These are phyloP conservation scores for Heteromeles arbutifolia DNA, from an alignment of 306 rosid genomes.

Conservation along the genomic window DNA sequence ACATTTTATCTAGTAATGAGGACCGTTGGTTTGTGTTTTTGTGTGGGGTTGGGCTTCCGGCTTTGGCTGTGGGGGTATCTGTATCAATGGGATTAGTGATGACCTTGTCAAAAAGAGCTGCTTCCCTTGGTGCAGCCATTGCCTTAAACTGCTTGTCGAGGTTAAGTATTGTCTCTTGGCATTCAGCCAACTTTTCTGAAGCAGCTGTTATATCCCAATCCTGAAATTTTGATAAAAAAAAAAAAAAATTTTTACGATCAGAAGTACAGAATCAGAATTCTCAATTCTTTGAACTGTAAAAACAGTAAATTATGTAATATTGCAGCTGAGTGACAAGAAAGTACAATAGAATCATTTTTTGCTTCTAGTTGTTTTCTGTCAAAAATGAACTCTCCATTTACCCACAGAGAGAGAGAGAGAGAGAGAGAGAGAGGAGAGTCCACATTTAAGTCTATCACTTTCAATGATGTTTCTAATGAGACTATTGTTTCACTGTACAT, in stretches of 20 bases:
- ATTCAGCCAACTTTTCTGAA: conserved; percentile 89
- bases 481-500: neutral
- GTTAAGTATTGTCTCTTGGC: conserved; percentile 86
- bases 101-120: conserved; percentile 51
- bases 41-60: conserved; percentile 17
- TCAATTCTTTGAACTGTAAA: neutral
- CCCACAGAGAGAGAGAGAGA: neutral
- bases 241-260: neutral
- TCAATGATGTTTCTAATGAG: neutral
- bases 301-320: neutral
- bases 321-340: neutral
- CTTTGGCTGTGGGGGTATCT: conserved; percentile 8
- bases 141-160: conserved; percentile 93
- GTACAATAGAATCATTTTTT: neutral
- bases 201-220: conserved; percentile 87
- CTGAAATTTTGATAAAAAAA: conserved; percentile 32
- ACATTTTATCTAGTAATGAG: conserved; percentile 68
- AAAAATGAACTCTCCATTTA: neutral
- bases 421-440: neutral
- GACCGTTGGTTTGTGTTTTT: conserved; percentile 33
- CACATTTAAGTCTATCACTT: neutral
- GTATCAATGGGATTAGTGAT: conserved; percentile 28
- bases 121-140: conserved; percentile 62
- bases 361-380: neutral
- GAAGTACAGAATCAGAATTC: neutral